A percentile compares a stretch with the other conserved stretches of the same genome.
Evolutionary conservation across 306 rosid species (phyloP).

Genomic region (Dalbergia cochinchinensis): DNA sequence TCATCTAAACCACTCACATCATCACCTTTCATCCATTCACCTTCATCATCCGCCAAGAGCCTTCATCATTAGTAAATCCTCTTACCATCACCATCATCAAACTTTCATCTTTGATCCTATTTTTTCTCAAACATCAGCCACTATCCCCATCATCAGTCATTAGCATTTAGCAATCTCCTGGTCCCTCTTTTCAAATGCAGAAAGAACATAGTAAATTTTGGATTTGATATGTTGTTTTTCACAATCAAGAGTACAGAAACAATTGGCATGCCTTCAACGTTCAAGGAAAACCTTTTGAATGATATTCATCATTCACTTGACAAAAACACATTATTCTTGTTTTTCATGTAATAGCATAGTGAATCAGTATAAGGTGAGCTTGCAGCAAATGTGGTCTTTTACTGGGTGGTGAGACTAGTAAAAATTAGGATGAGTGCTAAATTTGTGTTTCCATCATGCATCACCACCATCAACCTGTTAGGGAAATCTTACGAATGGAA

Average conservation of each 20-base stretch:
- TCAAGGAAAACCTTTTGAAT: not conserved
- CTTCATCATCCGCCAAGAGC: too few species aligned
- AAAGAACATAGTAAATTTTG: not conserved
- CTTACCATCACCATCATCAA: too few species aligned
- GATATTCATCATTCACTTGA: too few species aligned
- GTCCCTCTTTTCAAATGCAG: slow-evolving; percentile 32
- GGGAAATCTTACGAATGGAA: too few species aligned
- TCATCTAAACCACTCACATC: too few species aligned
- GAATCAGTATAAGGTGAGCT: not conserved
- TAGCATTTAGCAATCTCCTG: not conserved
- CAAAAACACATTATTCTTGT: too few species aligned
- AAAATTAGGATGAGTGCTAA: not conserved
- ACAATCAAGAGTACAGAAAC: slow-evolving; percentile 11
- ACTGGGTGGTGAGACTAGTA: not conserved
- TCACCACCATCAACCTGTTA: too few species aligned
- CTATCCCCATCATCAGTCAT: not conserved
- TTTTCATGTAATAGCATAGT: not conserved
- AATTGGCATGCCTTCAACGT: slow-evolving; percentile 1
- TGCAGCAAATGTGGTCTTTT: not conserved
- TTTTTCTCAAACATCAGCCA: too few species aligned
- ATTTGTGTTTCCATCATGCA: not conserved
- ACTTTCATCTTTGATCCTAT: too few species aligned
- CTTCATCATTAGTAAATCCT: too few species aligned
- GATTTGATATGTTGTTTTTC: not conserved
- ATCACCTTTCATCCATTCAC: too few species aligned